Base-by-base conservation (phyloP, 768 basidiomycete species). In the Hemileccinum impolitum region DNA sequence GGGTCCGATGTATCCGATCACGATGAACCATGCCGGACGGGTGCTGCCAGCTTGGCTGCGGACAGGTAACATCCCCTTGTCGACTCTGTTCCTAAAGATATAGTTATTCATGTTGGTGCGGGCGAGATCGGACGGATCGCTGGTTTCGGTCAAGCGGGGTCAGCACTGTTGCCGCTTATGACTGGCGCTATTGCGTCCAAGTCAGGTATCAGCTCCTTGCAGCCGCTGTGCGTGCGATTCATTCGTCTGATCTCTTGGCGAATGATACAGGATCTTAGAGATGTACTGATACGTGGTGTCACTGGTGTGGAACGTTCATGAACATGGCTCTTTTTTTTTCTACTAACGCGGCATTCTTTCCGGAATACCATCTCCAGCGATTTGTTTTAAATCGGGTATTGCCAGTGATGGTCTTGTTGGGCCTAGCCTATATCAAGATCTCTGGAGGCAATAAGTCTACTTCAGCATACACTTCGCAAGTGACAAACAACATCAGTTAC, bases 41-140 rank as follows among this genome's bases (percentile, higher is more conserved):
- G 73, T 90, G 45, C 66, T 94, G 9, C 91, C 90, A 6, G 74
- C 74, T 8, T 84, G 83, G 76, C 72, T 93, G 9, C 73, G 90
- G 19, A 76, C 75, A 0, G 80, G 79, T 37, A 44, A 52, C 3
- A 2, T 38, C 17, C 15, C 15, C 12, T 26, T 9, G 1, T 45
- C 14, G 23, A 11, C 17, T 25, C 17, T 28, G 19, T 23, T 6
- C 19, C 19, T 2, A 15, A 19, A 9, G 39, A 18, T 11, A 4
- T 14, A 13, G 30, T 13, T 15, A 26, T 35, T 54, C 34, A 52
- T 34, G 8, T 6, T 3, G 10, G 26, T 28, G 9, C 18, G 40
- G 79, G 76, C 19, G 75, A 81, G 11, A 81, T 85, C 31, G 84
- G 83, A 9, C 85, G 82, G 82, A 81, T 84, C 26, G 80, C 81